Evolutionary conservation across 305 asterid species (phyloP), one percentile per base, ranked within the genome.

Genomic region (Ilex paraguariensis): DNA sequence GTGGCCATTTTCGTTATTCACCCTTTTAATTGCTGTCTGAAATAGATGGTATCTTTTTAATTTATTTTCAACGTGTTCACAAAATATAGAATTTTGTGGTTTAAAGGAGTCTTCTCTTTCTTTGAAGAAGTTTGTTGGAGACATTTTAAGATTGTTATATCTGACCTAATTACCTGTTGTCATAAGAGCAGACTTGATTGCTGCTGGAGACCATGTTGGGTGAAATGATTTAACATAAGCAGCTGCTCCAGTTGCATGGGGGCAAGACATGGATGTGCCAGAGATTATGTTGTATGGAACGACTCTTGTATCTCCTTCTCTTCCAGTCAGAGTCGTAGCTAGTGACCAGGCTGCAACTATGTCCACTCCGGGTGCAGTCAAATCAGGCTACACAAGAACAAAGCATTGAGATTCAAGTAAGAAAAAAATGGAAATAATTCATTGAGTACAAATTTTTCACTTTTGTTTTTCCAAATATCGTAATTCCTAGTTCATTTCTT

Each of bases 191-290:
- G 89, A 85, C 63, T 82, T 85, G 50, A 86, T 70, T 21, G 88
- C 95, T 4, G 95, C 70, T 4, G 91, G 87, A 28, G 95, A 81
- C 95, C 91, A 86, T 0, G 80, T 64, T 10, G 95, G 91, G 31
- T 84, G 59, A 57, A 81, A 80, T 17, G 87, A 79, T 71, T 84
- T 84, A 56, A 86, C 82, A 11, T 86, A 86, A 52, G 86, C 94
- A 15, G 87, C 95, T 2, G 87, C 85, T 0, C 79, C 88, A 0
- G 82, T 70, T 10, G 82, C 94, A 40, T 86, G 94, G 2, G 94
- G 90, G 59, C 94, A 86, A 10, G 94, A 50, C 94, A 86, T 83
- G 33, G 94, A 86, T 39, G 94, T 85, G 5, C 94, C 94, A 0
- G 87, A 85, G 11, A 77, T 68, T 6, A 85, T 81, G 77, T 83